Percentiles rank a stretch among this genome's conserved stretches.
Evolutionary conservation across 2,329 filamentous ascomycete species (phyloP).

Genomic region (Rhynchosporium agropyri): DNA sequence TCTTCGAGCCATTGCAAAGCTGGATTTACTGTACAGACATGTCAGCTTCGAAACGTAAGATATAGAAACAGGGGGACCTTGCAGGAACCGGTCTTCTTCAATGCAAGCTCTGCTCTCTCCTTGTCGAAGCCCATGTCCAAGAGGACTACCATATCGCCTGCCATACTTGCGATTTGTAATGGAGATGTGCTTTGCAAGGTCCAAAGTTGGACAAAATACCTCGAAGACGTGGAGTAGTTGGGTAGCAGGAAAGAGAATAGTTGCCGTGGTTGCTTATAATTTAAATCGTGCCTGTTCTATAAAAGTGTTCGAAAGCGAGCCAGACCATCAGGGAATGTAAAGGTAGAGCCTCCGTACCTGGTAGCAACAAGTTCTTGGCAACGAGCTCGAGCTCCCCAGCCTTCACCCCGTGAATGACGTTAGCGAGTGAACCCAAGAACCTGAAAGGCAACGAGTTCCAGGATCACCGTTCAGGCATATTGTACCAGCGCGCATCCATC

Average conservation of each 20-base stretch:
- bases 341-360: no score
- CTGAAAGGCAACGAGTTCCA: background rate
- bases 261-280: no score
- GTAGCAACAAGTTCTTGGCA: no score
- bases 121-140: constrained; percentile 81
- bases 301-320: no score
- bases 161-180: background rate
- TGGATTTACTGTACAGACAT: constrained; percentile 65
- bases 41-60: constrained; percentile 22
- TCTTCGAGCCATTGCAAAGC: constrained; percentile 94
- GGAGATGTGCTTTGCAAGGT: background rate
- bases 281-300: no score
- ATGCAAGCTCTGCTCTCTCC: constrained; percentile 77
- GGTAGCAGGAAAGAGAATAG: no score
- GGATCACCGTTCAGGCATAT: background rate
- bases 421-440: constrained; percentile 7
- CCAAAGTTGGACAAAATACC: background rate
- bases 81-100: constrained; percentile 82
- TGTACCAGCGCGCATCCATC: background rate
- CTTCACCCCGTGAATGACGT: constrained; percentile 13
- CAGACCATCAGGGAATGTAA: no score
- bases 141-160: constrained; percentile 60
- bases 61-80: constrained; percentile 45
- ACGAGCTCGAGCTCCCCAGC: background rate
- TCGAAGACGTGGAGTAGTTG: background rate